Base-by-base conservation (phyloP, 106 monocot species). In the Platanthera guangdongensis region DNA sequence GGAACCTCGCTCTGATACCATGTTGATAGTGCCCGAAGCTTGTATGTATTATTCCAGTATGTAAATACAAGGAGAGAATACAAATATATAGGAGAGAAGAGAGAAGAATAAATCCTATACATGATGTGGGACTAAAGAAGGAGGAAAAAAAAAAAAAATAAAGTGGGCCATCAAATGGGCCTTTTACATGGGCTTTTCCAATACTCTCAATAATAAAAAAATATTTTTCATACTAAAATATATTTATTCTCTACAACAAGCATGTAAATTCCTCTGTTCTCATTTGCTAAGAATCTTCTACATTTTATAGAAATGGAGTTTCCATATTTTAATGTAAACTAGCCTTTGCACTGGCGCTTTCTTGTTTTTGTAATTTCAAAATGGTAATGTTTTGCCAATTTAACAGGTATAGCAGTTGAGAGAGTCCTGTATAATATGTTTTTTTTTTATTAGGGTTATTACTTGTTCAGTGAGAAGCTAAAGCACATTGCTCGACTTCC, bases 381-480 rank as follows among this genome's bases (percentile, higher is more conserved):
- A 25, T 51, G 14, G 25, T 47, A 62, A 47, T 55, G 51, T 30
- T 78, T 53, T 46, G 16, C 11, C 22, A 54, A 60, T 60, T 49
- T 11, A 79, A 15, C 39, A n/a, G 48, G 4, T 72, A 67, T 54
- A 68, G 11, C 25, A 45, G 5, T 45, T 81, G 72, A 15, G 19
- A 30, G 19, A 48, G 30, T 48, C 10, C n/a, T 15, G 22, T 75
- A 52, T 73, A 28, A 80, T 63, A 64, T 77, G 73, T 39, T 10
- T 70, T 9, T 78, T 32, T 80, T 80, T 68, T 51, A 18, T 88
- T 75, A 99, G 99, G 99, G 99, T 39, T 99, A 99, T 84, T 99
- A 99, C 71, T 76, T 82, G 79, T 94, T 92, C 83, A 99, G 99
- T 75, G 78, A 99, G 85, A 99, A 88, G 79, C 52, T 99, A 82